Evolutionary conservation across 257 asterid species (phyloP).

Genomic region (Linaria vulgaris): DNA sequence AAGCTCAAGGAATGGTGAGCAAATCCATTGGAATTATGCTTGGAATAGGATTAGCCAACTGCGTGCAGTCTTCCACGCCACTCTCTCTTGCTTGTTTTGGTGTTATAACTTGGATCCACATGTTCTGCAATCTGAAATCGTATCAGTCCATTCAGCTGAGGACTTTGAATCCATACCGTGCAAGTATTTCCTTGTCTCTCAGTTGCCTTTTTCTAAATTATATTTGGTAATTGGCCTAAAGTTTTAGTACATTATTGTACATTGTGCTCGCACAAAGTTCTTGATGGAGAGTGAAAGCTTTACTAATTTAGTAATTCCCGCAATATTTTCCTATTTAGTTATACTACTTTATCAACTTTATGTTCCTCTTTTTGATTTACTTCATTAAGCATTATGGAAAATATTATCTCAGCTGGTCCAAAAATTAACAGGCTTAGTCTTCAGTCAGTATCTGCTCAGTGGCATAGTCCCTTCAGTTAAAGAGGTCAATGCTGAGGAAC

Average conservation of each 20-base stretch:
- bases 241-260: too few species aligned
- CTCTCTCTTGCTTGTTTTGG: conserved; percentile 88
- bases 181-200: conserved; percentile 61
- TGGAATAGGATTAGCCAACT: conserved; percentile 84
- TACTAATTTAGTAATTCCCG: not conserved
- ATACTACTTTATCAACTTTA: conserved; percentile 6
- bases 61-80: conserved; percentile 77
- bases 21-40: conserved; percentile 86
- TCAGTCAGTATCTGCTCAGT: conserved; percentile 90
- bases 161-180: conserved; percentile 97
- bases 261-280: not conserved
- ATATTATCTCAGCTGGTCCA: conserved; percentile 17
- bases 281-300: not conserved
- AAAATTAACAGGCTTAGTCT: conserved; percentile 69
- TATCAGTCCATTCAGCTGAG: conserved; percentile 95
- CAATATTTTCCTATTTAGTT: not conserved
- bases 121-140: conserved; percentile 97
- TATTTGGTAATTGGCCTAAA: too few species aligned
- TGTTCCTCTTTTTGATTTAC: conserved; percentile 14
- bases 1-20: conserved; percentile 99
- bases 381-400: conserved; percentile 13
- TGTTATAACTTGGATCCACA: conserved; percentile 84
- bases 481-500: conserved; percentile 95
- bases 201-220: not conserved
- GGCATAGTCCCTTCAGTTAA: conserved; percentile 93